phyloP scores from a whole-genome alignment of 306 rosid genomes.

The Corylus avellana region DNA sequence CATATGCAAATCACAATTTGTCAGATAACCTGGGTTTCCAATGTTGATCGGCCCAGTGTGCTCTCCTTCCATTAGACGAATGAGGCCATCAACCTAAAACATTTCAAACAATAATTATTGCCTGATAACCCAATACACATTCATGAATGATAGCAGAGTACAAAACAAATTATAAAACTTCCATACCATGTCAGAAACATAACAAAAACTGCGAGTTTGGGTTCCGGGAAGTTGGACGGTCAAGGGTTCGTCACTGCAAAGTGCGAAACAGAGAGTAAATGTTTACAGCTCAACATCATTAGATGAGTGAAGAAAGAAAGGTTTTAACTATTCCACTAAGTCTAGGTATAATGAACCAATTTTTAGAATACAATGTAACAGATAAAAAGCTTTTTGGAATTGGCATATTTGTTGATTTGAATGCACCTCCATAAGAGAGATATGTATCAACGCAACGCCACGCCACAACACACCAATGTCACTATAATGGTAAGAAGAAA shows the following conservation, averaged over 20 bases:
- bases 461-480: neutral
- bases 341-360: neutral
- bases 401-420: neutral
- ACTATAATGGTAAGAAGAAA: neutral
- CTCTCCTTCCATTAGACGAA: slow-evolving; percentile 77
- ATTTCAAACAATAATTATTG: slow-evolving; percentile 18
- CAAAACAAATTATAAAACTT: slow-evolving; percentile 7
- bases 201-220: slow-evolving; percentile 90
- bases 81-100: slow-evolving; percentile 74
- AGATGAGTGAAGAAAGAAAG: neutral
- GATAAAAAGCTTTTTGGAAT: neutral
- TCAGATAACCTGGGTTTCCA: slow-evolving; percentile 77
- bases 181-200: slow-evolving; percentile 73
- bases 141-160: neutral
- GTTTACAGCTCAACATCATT: neutral
- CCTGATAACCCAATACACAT: neutral
- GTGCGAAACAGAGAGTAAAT: slow-evolving; percentile 22
- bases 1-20: neutral
- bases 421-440: neutral
- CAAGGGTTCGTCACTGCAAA: slow-evolving; percentile 68
- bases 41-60: slow-evolving; percentile 82
- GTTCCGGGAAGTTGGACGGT: slow-evolving; percentile 85
- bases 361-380: slow-evolving; percentile 1
- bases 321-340: slow-evolving; percentile 7
- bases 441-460: neutral